Conservation (phyloP, 73 alveolate genomes). For the Stentor roeselii region DNA sequence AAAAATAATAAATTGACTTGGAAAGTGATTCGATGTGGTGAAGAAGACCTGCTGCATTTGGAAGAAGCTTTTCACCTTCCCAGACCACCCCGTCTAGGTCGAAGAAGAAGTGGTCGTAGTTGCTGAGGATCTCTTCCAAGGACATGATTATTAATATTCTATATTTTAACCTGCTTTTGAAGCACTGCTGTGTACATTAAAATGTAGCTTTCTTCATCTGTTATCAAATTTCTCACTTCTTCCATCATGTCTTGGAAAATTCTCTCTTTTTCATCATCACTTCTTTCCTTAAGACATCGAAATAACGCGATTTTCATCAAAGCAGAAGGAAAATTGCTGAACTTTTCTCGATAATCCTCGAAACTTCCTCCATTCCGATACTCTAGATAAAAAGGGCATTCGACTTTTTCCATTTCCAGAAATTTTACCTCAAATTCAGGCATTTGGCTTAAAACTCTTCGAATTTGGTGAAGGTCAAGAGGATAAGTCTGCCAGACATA, state of each 20-base stretch:
- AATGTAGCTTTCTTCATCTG: no score
- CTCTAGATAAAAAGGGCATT: neutral
- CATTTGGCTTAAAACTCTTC: neutral
- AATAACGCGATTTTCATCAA: neutral
- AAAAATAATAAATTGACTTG: neutral
- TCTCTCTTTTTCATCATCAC: neutral
- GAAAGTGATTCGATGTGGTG: neutral
- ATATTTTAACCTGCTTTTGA: neutral
- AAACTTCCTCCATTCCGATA: no score
- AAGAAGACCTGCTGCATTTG: neutral
- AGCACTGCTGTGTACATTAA: no score
- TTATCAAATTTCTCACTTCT: neutral
- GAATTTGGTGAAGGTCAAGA: no score
- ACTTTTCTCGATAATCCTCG: neutral
- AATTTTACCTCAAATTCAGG: neutral
- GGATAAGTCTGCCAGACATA: neutral
- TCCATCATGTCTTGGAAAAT: neutral
- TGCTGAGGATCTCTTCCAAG: neutral
- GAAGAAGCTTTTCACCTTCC: neutral
- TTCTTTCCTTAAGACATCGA: neutral
- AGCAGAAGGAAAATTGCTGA: neutral
- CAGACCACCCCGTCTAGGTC: slow-evolving; percentile 28
- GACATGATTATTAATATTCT: neutral
- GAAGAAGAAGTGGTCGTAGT: slow-evolving; percentile 25
- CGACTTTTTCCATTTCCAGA: neutral